Base-by-base conservation (phyloP, 2,329 filamentous ascomycete species). In the Cordyceps fumosorosea region DNA sequence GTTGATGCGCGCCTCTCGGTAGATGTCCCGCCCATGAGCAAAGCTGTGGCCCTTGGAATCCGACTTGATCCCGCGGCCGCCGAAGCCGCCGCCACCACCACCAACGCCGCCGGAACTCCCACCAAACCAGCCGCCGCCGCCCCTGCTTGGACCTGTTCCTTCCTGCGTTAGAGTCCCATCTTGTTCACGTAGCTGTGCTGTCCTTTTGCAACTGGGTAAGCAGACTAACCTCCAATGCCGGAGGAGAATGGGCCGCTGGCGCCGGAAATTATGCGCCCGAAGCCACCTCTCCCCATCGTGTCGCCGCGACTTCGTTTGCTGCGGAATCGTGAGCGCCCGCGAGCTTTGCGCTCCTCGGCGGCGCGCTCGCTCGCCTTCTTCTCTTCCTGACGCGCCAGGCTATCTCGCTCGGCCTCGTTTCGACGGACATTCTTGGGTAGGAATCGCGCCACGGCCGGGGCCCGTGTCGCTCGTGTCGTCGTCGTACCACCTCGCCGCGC, bases 1-100 rank as follows among this genome's bases (percentile, higher is more conserved):
- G 66, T 85, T 84, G 69, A 85, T 81, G 70, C 83, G 74, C 40
- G 76, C 67, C 64, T 84, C 80, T 63, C 75, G 72, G 40, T 68
- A 65, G 54, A 66, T 65, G 20, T 67, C 66, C 18, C 70, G 69
- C 20, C 69, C 71, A 52, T 77, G 73, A 44, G 72, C 72, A 63
- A 80, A 78, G 47, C 73, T 76, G 62, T 66, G 55, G 64, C 52
- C 63, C 60, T 73, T 77, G 48, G 70, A 71, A 58, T 80, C 74
- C 51, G 72, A 68, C 60, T 74, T 77, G 40, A 67, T 67, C 64
- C 65, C 66, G 45, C 66, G 63, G 4, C 67, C 67, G 62, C 64
- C 67, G 66, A 70, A 66, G 51, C 71, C 69, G 48, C 69, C 70
- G 40, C 66, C 66, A 16, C 67, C 65, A 50, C 66, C 65, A 34